Evolutionary conservation across 2,329 filamentous ascomycete species (phyloP), one percentile per base, ranked within the genome.

Genomic region (Fusarium avenaceum): DNA sequence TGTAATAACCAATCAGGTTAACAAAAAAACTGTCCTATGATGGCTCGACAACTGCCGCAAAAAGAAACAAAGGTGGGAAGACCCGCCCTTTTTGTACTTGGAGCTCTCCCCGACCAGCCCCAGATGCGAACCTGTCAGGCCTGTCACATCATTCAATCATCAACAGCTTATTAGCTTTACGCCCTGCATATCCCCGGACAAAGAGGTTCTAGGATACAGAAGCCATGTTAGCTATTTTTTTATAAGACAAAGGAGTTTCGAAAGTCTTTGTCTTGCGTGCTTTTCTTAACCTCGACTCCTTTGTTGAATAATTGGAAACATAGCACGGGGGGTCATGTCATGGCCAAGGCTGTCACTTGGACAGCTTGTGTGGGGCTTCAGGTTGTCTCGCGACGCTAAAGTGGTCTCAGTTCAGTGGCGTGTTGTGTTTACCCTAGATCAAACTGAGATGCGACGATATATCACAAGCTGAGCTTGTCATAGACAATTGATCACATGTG

Each of bases 1-100:
- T 20, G 7, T 20, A 30, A 46, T 49, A 47, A 42, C 58, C 70
- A 65, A 64, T 68, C 61, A 58, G 48, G 45, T 44, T 44, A 43
- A 44, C n/a, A 57, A 45, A 45, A 45, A 40, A 53, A 44, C 51
- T 50, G 69, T 73, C 71, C 59, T 73, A 70, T 73, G 54, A 72
- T 72, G 58, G 62, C 59, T 70, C 38, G 57, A 63, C 46, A 74
- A 71, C 60, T 72, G 53, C 68, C 68, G 59, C 59, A 53, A 71
- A 63, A 62, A 64, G 48, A 58, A 52, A 48, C 60, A 65, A 61
- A 68, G 63, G 73, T 69, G 74, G 74, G 74, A 73, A 61, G 66
- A 69, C 73, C 73, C 72, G 71, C 72, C 74, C 74, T 73, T 76
- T 76, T 75, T 76, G 74, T 76, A 76, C 72, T 74, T 72, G 57